Percentiles rank a stretch among this genome's conserved stretches.
Conservation (phyloP, 352 stramenopile genomes). For the Phytophthora sojae region DNA sequence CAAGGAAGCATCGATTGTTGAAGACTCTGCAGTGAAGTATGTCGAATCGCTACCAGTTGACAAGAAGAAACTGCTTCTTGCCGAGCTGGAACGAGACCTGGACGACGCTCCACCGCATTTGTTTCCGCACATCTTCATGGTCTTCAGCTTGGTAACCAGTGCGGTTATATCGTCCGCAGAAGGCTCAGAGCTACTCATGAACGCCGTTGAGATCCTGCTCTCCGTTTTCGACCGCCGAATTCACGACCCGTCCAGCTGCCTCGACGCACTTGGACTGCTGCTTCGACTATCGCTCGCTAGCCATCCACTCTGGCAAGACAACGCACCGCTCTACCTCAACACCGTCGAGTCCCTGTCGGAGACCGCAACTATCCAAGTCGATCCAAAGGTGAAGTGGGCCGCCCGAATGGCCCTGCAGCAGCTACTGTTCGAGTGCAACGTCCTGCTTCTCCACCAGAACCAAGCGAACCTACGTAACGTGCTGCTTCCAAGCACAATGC, state of each 20-base stretch:
- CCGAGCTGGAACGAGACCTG: constrained; percentile 41
- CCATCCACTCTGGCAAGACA: constrained; percentile 28
- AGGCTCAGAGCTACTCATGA: constrained; percentile 8
- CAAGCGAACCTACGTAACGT: constrained; percentile 13
- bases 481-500: constrained; percentile 23
- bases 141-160: constrained; percentile 10
- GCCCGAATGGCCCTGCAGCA: constrained; percentile 47
- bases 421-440: constrained; percentile 57
- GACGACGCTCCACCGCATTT: constrained; percentile 33
- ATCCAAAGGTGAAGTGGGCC: constrained; percentile 39
- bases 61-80: constrained; percentile 28
- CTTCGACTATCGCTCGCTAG: constrained; percentile 24
- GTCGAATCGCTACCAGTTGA: constrained; percentile 14
- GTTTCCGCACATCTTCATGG: constrained; percentile 40
- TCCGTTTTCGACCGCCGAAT: constrained; percentile 31
- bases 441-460: constrained; percentile 18
- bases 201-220: constrained; percentile 32
- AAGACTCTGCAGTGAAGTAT: constrained; percentile 9
- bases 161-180: not conserved
- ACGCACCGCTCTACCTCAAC: constrained; percentile 28
- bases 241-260: constrained; percentile 35
- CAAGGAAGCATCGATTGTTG: not conserved
- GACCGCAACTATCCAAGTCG: constrained; percentile 29
- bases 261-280: constrained; percentile 34
- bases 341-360: constrained; percentile 37